A percentile compares a stretch with the other conserved stretches of the same genome.
phyloP scores from a whole-genome alignment of 257 asterid species.

The Handroanthus guayacan region DNA sequence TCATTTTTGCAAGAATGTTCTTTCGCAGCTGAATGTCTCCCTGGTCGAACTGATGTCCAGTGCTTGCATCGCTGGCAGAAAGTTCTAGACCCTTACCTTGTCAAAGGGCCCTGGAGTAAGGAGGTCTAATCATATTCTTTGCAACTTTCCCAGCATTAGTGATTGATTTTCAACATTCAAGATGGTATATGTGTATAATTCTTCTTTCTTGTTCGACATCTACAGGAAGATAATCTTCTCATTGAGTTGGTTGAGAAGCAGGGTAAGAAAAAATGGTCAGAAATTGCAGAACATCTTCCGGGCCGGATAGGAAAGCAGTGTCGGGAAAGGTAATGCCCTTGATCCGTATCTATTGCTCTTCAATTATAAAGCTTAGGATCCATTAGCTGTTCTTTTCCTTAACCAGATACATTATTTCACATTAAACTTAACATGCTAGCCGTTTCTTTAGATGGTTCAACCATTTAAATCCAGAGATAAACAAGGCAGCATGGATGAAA shows the following conservation, averaged over 20 bases:
- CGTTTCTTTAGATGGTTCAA: conserved; percentile 54
- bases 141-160: too few species aligned
- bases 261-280: conserved; percentile 53
- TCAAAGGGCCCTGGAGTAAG: conserved; percentile 66
- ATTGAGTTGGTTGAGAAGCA: conserved; percentile 47
- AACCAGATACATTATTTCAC: background rate
- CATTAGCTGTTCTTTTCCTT: background rate
- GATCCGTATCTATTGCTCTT: too few species aligned
- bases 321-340: conserved; percentile 56
- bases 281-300: conserved; percentile 52
- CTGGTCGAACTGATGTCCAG: conserved; percentile 60
- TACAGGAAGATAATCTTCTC: conserved; percentile 61
- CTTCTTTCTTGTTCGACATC: conserved; percentile 21
- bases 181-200: background rate
- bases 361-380: background rate
- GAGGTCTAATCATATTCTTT: conserved; percentile 43
- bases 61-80: conserved; percentile 73
- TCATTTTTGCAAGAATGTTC: background rate
- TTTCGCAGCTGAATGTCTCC: conserved; percentile 53
- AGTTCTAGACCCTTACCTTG: conserved; percentile 58
- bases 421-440: background rate
- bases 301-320: conserved; percentile 75
- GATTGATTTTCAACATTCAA: too few species aligned
- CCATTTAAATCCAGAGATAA: conserved; percentile 64
- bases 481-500: conserved; percentile 55